These are phyloP conservation scores for Alisma plantagoaquatica DNA, from an alignment of 106 monocot genomes.

Conservation along the genomic window DNA sequence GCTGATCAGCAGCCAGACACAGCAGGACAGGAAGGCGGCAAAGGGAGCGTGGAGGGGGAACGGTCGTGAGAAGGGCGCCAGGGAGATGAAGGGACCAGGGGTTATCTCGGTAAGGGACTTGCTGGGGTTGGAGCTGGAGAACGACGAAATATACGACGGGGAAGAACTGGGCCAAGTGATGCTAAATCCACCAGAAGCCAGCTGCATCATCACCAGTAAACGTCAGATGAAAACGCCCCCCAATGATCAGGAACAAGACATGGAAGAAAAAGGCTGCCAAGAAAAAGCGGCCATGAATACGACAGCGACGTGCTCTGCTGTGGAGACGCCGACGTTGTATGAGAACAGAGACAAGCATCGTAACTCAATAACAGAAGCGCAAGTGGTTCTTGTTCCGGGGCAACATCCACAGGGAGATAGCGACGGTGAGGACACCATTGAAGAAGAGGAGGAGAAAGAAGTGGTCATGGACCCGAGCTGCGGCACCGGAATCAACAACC, in stretches of 20 bases:
- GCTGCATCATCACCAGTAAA: too few relatives aligned
- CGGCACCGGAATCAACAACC: neutral
- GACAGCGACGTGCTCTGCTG: neutral
- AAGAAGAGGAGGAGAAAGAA: conserved; percentile 54
- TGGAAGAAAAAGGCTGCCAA: too few relatives aligned
- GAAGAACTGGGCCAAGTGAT: too few relatives aligned
- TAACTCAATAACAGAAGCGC: neutral
- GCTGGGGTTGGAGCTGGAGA: conserved; percentile 9
- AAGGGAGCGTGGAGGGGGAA: conserved; percentile 1
- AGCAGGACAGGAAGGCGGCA: too few relatives aligned
- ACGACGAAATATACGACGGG: neutral
- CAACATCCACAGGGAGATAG: too few relatives aligned
- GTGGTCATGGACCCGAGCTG: conserved; percentile 29
- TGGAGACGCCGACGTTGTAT: neutral
- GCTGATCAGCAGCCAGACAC: too few relatives aligned
- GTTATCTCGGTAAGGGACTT: neutral
- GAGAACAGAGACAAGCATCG: neutral
- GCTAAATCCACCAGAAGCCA: too few relatives aligned
- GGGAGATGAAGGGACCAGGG: neutral
- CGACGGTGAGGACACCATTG: conserved; percentile 4
- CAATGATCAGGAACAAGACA: too few relatives aligned
- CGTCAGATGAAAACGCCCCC: too few relatives aligned
- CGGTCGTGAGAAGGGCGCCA: neutral
- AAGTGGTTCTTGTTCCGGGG: too few relatives aligned
- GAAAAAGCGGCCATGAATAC: too few relatives aligned